Percentiles rank a stretch among this genome's conserved stretches.
Conservation (phyloP, 2,329 filamentous ascomycete genomes). For the Diaporthe australafricana region DNA sequence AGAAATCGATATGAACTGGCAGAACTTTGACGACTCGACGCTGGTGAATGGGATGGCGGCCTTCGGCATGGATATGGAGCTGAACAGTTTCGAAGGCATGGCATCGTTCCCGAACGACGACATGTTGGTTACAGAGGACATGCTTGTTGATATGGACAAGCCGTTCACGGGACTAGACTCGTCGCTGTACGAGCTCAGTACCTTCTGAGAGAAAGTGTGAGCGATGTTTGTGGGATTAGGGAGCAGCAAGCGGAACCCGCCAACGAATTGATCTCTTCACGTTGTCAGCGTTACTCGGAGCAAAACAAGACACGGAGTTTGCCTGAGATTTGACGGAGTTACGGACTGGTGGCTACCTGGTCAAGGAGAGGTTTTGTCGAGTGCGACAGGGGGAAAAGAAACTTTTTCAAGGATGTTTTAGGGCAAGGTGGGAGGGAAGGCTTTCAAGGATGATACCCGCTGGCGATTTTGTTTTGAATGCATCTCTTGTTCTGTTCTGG, state of each 20-base stretch:
- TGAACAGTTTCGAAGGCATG: slow-evolving; percentile 49
- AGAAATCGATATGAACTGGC: slow-evolving; percentile 64
- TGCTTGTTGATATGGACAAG: slow-evolving; percentile 59
- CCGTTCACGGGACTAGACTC: slow-evolving; percentile 62
- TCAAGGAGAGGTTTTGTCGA: slow-evolving; percentile 5
- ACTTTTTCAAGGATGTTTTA: slow-evolving; percentile 27
- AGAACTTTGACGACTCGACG: slow-evolving; percentile 56
- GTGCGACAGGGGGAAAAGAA: slow-evolving; percentile 32
- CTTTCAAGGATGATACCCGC: slow-evolving; percentile 38
- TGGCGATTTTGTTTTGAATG: slow-evolving; percentile 31
- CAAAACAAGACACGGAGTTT: slow-evolving; percentile 14
- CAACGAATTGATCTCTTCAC: not conserved
- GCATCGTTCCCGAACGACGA: slow-evolving; percentile 41
- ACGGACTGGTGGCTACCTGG: slow-evolving; percentile 12
- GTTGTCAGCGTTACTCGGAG: slow-evolving; percentile 10
- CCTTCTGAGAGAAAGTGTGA: not conserved
- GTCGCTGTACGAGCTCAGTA: slow-evolving; percentile 55
- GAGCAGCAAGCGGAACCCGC: not conserved
- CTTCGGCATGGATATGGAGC: slow-evolving; percentile 46
- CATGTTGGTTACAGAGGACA: slow-evolving; percentile 28
- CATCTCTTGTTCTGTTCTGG: slow-evolving; percentile 21
- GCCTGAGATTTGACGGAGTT: slow-evolving; percentile 28
- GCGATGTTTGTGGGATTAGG: not conserved
- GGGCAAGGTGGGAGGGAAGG: slow-evolving; percentile 15
- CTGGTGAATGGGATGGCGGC: slow-evolving; percentile 45